Evolutionary conservation across 805 yeast species (phyloP).

Genomic region (Metschnikowia amazonensis): DNA sequence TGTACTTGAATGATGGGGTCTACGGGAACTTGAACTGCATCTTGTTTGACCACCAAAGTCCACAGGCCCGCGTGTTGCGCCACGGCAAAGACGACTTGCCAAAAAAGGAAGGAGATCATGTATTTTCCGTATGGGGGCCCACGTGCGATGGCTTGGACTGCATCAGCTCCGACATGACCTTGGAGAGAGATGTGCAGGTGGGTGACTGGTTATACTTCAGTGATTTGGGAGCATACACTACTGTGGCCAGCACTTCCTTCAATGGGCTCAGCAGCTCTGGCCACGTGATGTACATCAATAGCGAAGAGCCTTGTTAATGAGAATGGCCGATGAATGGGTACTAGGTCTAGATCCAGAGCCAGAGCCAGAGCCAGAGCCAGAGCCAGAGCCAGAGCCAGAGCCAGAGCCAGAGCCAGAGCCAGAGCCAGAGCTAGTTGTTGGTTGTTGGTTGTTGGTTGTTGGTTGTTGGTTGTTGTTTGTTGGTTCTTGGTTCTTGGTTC

Average conservation of each 20-base stretch:
- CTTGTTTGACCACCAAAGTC: conserved; percentile 84
- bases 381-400: too few species aligned
- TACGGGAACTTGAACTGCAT: conserved; percentile 95
- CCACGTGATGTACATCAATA: conserved; percentile 57
- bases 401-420: too few species aligned
- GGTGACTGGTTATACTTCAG: conserved; percentile 94
- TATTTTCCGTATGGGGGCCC: conserved; percentile 92
- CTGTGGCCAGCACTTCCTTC: conserved; percentile 87
- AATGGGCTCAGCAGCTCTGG: conserved; percentile 76
- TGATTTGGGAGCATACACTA: conserved; percentile 86
- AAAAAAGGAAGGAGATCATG: conserved; percentile 25
- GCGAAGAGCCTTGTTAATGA: conserved; percentile 6
- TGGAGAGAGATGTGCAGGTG: conserved; percentile 60
- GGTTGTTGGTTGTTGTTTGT: background rate
- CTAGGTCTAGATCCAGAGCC: too few species aligned
- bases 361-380: too few species aligned
- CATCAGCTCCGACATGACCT: conserved; percentile 48
- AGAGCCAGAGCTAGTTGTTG: too few species aligned
- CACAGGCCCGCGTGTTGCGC: conserved; percentile 60
- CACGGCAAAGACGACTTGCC: conserved; percentile 3
- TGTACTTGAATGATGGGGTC: conserved; percentile 91
- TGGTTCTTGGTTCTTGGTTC: too few species aligned
- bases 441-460: too few species aligned
- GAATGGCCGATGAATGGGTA: too few species aligned
- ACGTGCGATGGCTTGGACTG: conserved; percentile 97